These are phyloP conservation scores for Elsinoe arachidis DNA, from an alignment of 2,329 filamentous ascomycete genomes.

Conservation along the genomic window DNA sequence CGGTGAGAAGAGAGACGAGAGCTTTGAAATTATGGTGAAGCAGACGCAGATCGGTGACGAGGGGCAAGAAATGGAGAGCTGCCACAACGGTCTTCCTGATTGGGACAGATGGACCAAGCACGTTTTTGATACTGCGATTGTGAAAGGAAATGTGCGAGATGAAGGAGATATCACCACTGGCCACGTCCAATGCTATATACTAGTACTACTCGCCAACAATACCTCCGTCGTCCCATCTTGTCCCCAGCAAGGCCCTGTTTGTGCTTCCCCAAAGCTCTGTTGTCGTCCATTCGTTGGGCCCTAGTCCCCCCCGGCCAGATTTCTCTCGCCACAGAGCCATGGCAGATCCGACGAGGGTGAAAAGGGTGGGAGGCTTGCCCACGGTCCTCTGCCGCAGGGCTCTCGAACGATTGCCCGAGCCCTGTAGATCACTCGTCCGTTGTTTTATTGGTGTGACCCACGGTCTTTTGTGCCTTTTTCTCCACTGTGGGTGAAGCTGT, in stretches of 20 bases:
- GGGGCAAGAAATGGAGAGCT: slow-evolving; percentile 2
- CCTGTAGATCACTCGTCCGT: not conserved
- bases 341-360: not conserved
- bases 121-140: not conserved
- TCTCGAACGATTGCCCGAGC: not conserved
- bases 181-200: not conserved
- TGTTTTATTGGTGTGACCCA: not conserved
- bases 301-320: not conserved
- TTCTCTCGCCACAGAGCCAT: not conserved
- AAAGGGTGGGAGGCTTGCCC: not conserved
- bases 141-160: not conserved
- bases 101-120: slow-evolving; percentile 2
- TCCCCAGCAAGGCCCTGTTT: not conserved
- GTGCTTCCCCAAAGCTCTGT: slow-evolving; percentile 3
- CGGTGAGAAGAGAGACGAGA: not conserved
- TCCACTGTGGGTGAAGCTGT: not conserved
- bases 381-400: not conserved
- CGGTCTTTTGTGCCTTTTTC: not conserved
- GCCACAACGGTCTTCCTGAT: slow-evolving; percentile 10
- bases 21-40: not conserved
- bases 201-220: no score
- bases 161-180: not conserved
- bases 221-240: not conserved
- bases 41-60: slow-evolving; percentile 6
- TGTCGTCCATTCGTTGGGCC: not conserved